These are phyloP conservation scores for Alternaria sp. DNA, from an alignment of 2,329 filamentous ascomycete genomes.

Conservation along the genomic window DNA sequence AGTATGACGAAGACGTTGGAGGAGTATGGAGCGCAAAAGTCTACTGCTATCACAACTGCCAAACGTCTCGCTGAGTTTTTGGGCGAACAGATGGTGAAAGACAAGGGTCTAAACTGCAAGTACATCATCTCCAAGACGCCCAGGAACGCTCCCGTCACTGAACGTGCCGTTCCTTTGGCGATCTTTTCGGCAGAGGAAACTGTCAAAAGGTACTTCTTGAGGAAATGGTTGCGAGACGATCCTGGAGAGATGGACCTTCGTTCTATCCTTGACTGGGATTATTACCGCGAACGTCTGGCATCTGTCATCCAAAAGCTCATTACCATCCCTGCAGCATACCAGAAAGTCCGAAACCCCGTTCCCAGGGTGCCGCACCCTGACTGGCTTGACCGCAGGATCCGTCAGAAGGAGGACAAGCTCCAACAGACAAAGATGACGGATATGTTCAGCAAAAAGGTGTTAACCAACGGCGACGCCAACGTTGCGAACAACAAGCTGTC, in stretches of 20 bases:
- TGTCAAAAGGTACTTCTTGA: constrained; percentile 86
- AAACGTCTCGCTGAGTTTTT: constrained; percentile 94
- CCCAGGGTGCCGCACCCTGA: constrained; percentile 93
- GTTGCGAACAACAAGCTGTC: constrained; percentile 63
- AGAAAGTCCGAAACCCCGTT: constrained; percentile 93
- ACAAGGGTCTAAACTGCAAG: constrained; percentile 99
- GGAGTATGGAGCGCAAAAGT: constrained; percentile 95
- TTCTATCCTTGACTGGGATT: constrained; percentile 92
- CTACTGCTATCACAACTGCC: constrained; percentile 98
- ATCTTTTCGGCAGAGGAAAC: constrained; percentile 94
- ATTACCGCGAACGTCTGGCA: constrained; percentile 93
- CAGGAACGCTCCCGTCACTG: constrained; percentile 88
- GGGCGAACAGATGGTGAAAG: constrained; percentile 98
- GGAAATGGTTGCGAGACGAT: constrained; percentile 96
- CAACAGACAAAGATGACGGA: constrained; percentile 99
- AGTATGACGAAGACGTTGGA: constrained; percentile 97
- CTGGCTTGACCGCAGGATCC: constrained; percentile 93
- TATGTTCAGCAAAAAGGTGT: constrained; percentile 75
- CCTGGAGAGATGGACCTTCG: constrained; percentile 89
- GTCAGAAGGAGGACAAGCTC: constrained; percentile 94
- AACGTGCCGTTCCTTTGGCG: constrained; percentile 90
- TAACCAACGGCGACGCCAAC: constrained; percentile 75
- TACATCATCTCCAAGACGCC: constrained; percentile 95
- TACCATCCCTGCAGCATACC: constrained; percentile 94
- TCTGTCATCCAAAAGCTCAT: constrained; percentile 99